Evolutionary conservation across 2,329 filamentous ascomycete species (phyloP).

Genomic region (Stagonosporopsis chrysanthemi): DNA sequence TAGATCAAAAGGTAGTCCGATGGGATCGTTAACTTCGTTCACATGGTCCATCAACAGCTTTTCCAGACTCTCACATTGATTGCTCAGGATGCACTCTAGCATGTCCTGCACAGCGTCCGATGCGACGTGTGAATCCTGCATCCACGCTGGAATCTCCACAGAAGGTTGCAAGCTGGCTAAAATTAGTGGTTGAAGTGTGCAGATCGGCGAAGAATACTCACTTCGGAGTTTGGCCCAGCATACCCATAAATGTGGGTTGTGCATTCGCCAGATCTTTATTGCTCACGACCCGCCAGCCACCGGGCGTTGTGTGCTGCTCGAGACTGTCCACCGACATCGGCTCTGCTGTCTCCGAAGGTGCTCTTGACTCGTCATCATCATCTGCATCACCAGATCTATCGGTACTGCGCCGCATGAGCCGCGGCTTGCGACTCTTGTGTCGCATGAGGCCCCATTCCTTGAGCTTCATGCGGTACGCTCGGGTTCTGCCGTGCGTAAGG

Average conservation of each 20-base stretch:
- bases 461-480: conserved; percentile 48
- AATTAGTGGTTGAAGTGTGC: conserved; percentile 3
- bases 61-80: conserved; percentile 36
- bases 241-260: conserved; percentile 21
- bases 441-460: conserved; percentile 48
- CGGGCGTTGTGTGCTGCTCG: conserved; percentile 7
- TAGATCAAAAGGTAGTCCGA: conserved; percentile 41
- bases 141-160: conserved; percentile 24
- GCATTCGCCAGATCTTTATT: conserved; percentile 4
- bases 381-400: background rate
- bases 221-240: conserved; percentile 21
- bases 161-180: conserved; percentile 18
- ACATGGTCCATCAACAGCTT: conserved; percentile 33
- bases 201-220: conserved; percentile 1
- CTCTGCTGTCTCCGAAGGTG: conserved; percentile 15
- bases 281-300: conserved; percentile 19
- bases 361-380: conserved; percentile 13
- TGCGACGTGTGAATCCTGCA: conserved; percentile 17
- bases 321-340: conserved; percentile 3
- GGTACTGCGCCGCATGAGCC: background rate
- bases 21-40: conserved; percentile 38
- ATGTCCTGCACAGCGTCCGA: conserved; percentile 36
- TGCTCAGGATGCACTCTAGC: conserved; percentile 37
- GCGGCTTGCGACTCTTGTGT: conserved; percentile 18
- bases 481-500: conserved; percentile 32